Evolutionary conservation across 371 early-diverging fungal genomes (phyloP), one percentile per base, ranked within the genome.

Genomic region (Fennellomyces sp.): DNA sequence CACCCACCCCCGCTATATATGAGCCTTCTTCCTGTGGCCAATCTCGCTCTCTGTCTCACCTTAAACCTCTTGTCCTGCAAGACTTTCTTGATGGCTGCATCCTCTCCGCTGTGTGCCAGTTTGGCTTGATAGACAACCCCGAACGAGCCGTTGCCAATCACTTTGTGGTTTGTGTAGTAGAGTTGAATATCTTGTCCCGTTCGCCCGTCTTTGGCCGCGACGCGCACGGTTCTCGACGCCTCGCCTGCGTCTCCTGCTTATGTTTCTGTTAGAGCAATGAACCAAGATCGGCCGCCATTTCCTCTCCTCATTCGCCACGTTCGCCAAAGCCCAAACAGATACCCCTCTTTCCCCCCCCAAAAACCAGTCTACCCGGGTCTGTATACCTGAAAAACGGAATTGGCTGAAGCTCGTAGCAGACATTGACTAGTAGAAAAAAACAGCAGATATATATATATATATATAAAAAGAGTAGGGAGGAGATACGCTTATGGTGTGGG

Each of bases 51-150:
- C 28, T 52, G 28, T 21, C 52, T 47, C 79, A 89, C 92, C 88
- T 96, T 96, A 85, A 94, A 97, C 50, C 97, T 84, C 81, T 89
- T 91, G 76, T 97, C 97, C 84, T 96, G 97, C 29, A 95, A 75
- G 23, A 97, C 97, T 78, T 94, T 95, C 76, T 97, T 97, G 56
- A 97, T 93, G 58, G 97, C 97, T 28, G 86, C 88, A 39, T 83
- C 82, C 64, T 95, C 94, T 41, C 85, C 84, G 49, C 80, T 79
- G 58, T 88, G 83, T 30, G 88, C 75, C 17, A 95, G 75, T 70
- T 91, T 89, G 33, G 95, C 97, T 78, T 94, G 95, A 70, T 91
- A 95, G 31, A 97, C 97, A 12, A 96, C 96, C 33, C 97, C 97
- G 74, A 97, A 97, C 12, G 95, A 94, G 21, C 97, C 97, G 64